Conservation (phyloP, 1,284 basidiomycete genomes). For the Phellopilus nigrolimitatus region DNA sequence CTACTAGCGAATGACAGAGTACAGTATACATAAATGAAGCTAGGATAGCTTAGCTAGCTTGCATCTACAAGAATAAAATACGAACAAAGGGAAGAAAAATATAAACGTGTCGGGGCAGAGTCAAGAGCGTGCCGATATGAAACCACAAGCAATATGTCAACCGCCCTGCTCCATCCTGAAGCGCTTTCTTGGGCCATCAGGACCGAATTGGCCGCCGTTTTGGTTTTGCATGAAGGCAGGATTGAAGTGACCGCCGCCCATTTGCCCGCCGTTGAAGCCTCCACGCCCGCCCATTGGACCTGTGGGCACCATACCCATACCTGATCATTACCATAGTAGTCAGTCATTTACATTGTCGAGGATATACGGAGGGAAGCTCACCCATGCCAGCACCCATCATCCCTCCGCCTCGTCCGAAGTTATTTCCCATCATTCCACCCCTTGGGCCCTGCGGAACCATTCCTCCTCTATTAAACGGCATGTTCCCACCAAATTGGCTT, state of each 20-base stretch:
- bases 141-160: background rate
- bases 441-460: constrained; percentile 62
- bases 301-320: constrained; percentile 48
- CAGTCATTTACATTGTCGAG: too few relatives aligned
- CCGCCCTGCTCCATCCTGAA: constrained; percentile 37
- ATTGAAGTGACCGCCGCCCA: constrained; percentile 59
- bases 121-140: background rate
- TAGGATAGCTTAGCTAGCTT: background rate
- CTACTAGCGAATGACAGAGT: too few relatives aligned
- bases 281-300: constrained; percentile 40
- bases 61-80: constrained; percentile 10
- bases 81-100: background rate
- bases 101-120: background rate
- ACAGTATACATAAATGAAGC: too few relatives aligned
- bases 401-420: constrained; percentile 25
- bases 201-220: constrained; percentile 36
- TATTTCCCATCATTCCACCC: constrained; percentile 50
- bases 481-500: constrained; percentile 38
- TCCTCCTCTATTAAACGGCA: constrained; percentile 36
- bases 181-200: constrained; percentile 52
- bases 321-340: too few relatives aligned
- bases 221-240: constrained; percentile 62
- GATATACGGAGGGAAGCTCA: too few relatives aligned
- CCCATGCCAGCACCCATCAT: constrained; percentile 62
- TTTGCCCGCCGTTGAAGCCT: constrained; percentile 40